Evolutionary conservation across 1,139 yeast genomes (phyloP), one percentile per base, ranked within the genome.

Genomic region (Pichia sp.): DNA sequence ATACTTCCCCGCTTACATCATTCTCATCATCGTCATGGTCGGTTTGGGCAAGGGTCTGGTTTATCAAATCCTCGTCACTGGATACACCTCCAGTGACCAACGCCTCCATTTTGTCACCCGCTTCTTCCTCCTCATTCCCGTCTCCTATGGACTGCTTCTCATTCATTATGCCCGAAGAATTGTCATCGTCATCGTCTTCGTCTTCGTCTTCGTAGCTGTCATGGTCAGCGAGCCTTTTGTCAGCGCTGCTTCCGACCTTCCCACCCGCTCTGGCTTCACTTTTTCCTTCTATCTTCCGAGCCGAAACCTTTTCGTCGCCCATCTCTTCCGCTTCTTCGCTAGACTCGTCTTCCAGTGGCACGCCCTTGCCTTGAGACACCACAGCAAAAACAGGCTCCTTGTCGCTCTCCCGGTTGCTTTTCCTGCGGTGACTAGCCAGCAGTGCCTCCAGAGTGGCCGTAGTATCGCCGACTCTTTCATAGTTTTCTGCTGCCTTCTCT

Each of bases 351-450:
- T 55, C 58, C n/a, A 64, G 49, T 1, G 52, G 30, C 2, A 58
- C 48, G 8, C 67, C 68, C 31, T 61, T 64, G 1, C 63, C 66
- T 5, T 53, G 55, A 42, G 64, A 61, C 34, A 26, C 50, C 15
- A 26, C 31, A 13, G 44, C 32, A 11, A 44, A 1, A 8, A 47
- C 26, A 4, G 8, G n/a, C 10, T 42, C 15, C 8, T 8, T 42
- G 10, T 5, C 61, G 63, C 57, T 59, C 59, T 4, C 11, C 16
- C 10, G 26, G 23, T 15, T 30, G 23, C 16, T 41, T 15, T 36
- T 45, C 15, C 10, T 31, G 26, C 36, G 40, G 11, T 42, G 26
- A 10, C 31, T 8, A 4, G 44, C 23, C 34, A 46, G 29, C 10
- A 46, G n/a, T 2, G 47, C 40, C 32, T 40, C 49, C 3, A 41